A percentile compares a stretch with the other conserved stretches of the same genome.
phyloP scores from a whole-genome alignment of 805 yeast genomes.

The Pichia eremophila region DNA sequence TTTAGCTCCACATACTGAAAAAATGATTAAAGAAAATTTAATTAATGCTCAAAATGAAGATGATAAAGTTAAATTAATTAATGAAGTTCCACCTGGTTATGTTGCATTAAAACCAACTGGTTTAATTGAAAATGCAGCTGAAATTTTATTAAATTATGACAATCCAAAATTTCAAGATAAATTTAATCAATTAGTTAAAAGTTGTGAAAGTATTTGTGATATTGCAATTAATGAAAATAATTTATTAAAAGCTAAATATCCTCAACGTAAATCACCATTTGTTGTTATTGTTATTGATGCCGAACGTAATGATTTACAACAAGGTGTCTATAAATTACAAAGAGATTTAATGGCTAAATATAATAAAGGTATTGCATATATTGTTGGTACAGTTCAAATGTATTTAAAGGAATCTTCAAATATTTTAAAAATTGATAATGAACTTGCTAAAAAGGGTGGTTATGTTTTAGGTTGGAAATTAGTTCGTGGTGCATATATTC shows the following conservation, averaged over 20 bases:
- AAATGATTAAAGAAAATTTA: constrained; percentile 36
- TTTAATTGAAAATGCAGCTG: constrained; percentile 65
- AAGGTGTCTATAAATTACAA: constrained; percentile 86
- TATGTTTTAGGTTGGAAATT: constrained; percentile 81
- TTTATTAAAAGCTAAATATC: constrained; percentile 40
- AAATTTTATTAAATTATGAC: constrained; percentile 55
- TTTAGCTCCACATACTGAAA: constrained; percentile 60
- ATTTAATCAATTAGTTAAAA: constrained; percentile 54
- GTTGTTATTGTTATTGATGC: constrained; percentile 82
- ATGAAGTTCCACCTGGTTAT: constrained; percentile 80
- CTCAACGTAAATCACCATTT: constrained; percentile 61
- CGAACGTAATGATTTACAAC: constrained; percentile 79
- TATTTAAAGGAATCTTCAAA: constrained; percentile 65
- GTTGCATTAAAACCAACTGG: constrained; percentile 94
- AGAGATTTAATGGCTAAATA: constrained; percentile 66
- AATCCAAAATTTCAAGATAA: constrained; percentile 37
- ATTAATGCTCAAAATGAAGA: constrained; percentile 21
- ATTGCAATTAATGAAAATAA: constrained; percentile 46
- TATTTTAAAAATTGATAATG: constrained; percentile 52
- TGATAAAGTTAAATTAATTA: constrained; percentile 24
- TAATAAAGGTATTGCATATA: constrained; percentile 56
- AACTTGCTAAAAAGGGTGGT: constrained; percentile 47
- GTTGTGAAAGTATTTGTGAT: constrained; percentile 56
- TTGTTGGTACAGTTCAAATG: constrained; percentile 91
- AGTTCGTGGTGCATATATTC: constrained; percentile 94